Conservation (phyloP, 768 basidiomycete genomes). For the Omphalotus guepiniiformis region DNA sequence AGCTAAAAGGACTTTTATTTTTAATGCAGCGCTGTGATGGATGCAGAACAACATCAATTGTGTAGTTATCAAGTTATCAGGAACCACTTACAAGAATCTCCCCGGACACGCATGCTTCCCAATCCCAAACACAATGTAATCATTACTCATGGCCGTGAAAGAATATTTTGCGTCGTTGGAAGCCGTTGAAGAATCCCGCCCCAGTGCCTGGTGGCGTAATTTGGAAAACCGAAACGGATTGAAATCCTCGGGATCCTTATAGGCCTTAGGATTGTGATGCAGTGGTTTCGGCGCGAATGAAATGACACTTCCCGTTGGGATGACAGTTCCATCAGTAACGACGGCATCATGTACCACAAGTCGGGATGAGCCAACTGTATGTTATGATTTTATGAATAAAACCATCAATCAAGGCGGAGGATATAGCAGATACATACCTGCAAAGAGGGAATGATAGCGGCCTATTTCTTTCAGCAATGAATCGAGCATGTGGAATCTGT, state of each 20-base stretch:
- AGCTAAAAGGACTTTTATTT: slow-evolving; percentile 12
- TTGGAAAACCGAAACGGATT: slow-evolving; percentile 18
- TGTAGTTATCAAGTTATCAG: background rate
- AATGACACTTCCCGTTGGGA: slow-evolving; percentile 14
- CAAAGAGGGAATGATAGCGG: slow-evolving; percentile 14
- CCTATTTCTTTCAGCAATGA: slow-evolving; percentile 17
- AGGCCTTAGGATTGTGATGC: slow-evolving; percentile 11
- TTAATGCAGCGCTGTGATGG: slow-evolving; percentile 9
- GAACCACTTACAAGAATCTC: slow-evolving; percentile 8
- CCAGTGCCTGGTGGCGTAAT: slow-evolving; percentile 2
- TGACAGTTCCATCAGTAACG: slow-evolving; percentile 11
- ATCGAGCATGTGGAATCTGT: slow-evolving; percentile 15
- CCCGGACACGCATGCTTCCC: slow-evolving; percentile 14
- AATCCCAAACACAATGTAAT: slow-evolving; percentile 15
- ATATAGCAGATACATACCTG: background rate
- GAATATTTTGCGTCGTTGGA: slow-evolving; percentile 1
- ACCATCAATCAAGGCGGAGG: too few relatives aligned
- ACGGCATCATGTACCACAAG: slow-evolving; percentile 10
- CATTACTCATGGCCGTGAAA: slow-evolving; percentile 14
- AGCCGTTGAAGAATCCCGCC: too few relatives aligned
- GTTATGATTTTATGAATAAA: background rate
- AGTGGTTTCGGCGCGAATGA: slow-evolving; percentile 14
- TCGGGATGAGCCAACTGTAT: slow-evolving; percentile 14
- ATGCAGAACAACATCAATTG: background rate
- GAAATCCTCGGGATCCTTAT: slow-evolving; percentile 12